Conservation (phyloP, 2,329 filamentous ascomycete species). For the Fusarium sulawesiense region DNA sequence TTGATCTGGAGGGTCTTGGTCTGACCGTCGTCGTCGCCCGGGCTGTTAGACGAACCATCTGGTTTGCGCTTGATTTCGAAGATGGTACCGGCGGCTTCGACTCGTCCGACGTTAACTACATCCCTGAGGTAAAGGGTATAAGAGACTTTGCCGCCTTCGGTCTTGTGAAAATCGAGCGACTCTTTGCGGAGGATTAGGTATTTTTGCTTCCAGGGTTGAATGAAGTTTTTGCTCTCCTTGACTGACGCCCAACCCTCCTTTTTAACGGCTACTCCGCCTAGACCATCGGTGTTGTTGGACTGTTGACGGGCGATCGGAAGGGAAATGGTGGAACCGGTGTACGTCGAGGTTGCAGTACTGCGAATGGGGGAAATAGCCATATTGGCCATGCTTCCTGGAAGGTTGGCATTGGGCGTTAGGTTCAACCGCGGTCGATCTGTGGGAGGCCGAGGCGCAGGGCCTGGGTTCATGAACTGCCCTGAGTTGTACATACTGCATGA, state of each 20-base stretch:
- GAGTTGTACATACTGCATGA: slow-evolving; percentile 65
- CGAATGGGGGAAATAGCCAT: slow-evolving; percentile 80
- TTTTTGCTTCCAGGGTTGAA: slow-evolving; percentile 89
- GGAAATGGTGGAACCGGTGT: slow-evolving; percentile 66
- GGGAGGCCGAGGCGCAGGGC: slow-evolving; percentile 91
- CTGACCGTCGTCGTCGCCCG: slow-evolving; percentile 81
- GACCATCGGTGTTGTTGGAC: slow-evolving; percentile 69
- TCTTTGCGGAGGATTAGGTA: slow-evolving; percentile 93
- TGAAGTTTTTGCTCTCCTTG: slow-evolving; percentile 90
- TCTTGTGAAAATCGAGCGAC: slow-evolving; percentile 94
- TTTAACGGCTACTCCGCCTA: slow-evolving; percentile 77
- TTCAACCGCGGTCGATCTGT: slow-evolving; percentile 84
- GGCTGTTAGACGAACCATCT: slow-evolving; percentile 75
- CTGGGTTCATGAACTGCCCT: slow-evolving; percentile 93
- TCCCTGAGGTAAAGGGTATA: slow-evolving; percentile 87
- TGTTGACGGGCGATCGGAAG: slow-evolving; percentile 75
- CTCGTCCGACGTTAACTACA: slow-evolving; percentile 88
- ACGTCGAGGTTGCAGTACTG: slow-evolving; percentile 69
- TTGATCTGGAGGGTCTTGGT: slow-evolving; percentile 89
- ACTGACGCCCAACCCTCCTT: slow-evolving; percentile 86
- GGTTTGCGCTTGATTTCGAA: slow-evolving; percentile 89
- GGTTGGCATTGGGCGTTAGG: slow-evolving; percentile 79
- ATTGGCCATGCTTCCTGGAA: slow-evolving; percentile 82
- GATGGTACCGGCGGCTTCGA: slow-evolving; percentile 90
- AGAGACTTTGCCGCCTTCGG: slow-evolving; percentile 86